Evolutionary conservation across 192 early-diverging fungal genomes (phyloP), one percentile per base, ranked within the genome.

Genomic region (Podila epigama): DNA sequence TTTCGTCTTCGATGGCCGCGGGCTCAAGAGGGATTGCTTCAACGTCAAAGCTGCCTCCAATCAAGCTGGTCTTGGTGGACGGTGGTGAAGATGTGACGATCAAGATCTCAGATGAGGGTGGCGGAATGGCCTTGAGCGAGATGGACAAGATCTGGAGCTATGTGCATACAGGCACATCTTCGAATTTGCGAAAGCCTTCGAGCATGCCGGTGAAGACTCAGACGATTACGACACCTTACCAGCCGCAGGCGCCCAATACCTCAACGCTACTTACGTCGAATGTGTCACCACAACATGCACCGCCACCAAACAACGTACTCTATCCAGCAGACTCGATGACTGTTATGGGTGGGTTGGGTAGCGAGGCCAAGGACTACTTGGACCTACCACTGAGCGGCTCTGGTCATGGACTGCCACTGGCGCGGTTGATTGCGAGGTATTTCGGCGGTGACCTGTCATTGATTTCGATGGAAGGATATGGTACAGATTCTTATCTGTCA

Each of bases 381-480:
- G 73, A 80, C 22, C 50, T 70, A 25, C 66, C 71, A 18, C 42
- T 79, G 29, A 64, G 42, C 7, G 58, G 51, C 5, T 64, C 62
- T 5, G 75, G 66, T 2, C 70, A 80, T 15, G 71, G 73, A 12
- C 70, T 91, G 59, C 84, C 87, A 10, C 77, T 86, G 62, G 82
- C 86, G 13, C 79, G 88, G 11, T 65, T 86, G 60, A 83, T 87
- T 40, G 88, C 87, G 32, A 79, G 83, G 13, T 86, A 89, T 68
- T 91, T 91, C 80, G 89, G 88, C 29, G 89, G 89, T 27, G 89
- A 89, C 35, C 58, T 91, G 41, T 82, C 85, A 15, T 60, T 91
- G 34, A 79, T 88, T 2, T 88, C 87, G 4, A 91, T 91, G 89
- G 88, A 91, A 62, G 88, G 87, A 12, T 83, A 85, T 34, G 88